phyloP scores from a whole-genome alignment of 306 rosid species.

The Leucaena leucocephala region DNA sequence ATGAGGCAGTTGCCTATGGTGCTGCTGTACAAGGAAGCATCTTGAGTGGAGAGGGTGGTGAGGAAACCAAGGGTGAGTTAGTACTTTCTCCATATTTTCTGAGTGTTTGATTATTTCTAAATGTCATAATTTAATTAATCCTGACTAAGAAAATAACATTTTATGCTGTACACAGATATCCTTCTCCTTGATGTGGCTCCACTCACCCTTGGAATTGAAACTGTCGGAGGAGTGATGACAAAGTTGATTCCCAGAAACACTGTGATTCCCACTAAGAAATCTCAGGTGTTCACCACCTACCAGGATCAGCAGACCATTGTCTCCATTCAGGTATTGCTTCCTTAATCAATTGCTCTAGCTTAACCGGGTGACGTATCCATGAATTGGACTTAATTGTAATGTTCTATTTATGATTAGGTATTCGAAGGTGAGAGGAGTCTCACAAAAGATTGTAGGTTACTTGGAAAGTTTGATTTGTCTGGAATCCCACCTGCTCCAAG shows the following conservation, averaged over 20 bases:
- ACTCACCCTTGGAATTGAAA: slow-evolving; percentile 96
- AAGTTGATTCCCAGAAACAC: slow-evolving; percentile 98
- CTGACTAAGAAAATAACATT: background rate
- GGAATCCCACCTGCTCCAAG: slow-evolving; percentile 99
- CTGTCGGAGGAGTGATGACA: slow-evolving; percentile 99
- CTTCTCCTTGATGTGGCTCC: slow-evolving; percentile 98
- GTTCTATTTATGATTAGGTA: slow-evolving; percentile 50
- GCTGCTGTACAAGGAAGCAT: slow-evolving; percentile 50
- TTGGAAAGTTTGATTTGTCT: slow-evolving; percentile 83
- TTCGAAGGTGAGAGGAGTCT: slow-evolving; percentile 99
- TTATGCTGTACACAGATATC: slow-evolving; percentile 57
- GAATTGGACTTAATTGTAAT: slow-evolving; percentile 5
- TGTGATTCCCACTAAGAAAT: slow-evolving; percentile 97
- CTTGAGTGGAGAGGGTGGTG: slow-evolving; percentile 98
- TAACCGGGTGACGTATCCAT: background rate
- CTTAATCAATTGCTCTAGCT: background rate
- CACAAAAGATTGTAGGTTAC: slow-evolving; percentile 94
- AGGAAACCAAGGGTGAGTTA: slow-evolving; percentile 80
- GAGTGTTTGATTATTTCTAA: background rate
- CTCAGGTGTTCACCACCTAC: slow-evolving; percentile 97
- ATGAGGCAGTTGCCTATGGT: background rate
- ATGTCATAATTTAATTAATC: background rate
- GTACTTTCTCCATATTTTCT: background rate
- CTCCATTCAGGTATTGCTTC: slow-evolving; percentile 79
- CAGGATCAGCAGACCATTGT: slow-evolving; percentile 99